These are phyloP conservation scores for Brasilioporus rufonigricans DNA, from an alignment of 768 basidiomycete genomes.

Conservation along the genomic window DNA sequence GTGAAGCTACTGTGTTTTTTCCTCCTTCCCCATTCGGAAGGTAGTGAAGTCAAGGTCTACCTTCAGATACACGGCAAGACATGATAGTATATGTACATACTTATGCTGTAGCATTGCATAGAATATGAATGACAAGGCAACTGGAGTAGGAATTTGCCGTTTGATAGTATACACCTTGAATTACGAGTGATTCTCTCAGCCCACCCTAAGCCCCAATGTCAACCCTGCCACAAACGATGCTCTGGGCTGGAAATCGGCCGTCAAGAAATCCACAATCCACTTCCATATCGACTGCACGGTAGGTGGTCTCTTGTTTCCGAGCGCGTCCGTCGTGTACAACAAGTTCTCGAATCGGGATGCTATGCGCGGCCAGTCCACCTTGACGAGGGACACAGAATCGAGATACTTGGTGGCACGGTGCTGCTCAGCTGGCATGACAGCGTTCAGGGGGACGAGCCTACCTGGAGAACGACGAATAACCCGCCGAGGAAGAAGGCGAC, in stretches of 20 bases:
- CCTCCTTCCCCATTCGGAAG: slow-evolving; percentile 26
- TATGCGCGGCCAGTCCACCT: slow-evolving; percentile 76
- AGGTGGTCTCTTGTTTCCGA: slow-evolving; percentile 56
- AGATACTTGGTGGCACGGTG: slow-evolving; percentile 62
- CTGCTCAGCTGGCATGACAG: slow-evolving; percentile 1
- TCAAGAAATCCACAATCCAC: slow-evolving; percentile 77
- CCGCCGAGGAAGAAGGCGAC: slow-evolving; percentile 88
- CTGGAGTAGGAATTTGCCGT: neutral
- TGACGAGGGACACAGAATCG: slow-evolving; percentile 65
- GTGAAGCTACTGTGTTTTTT: slow-evolving; percentile 13
- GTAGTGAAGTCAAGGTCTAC: too few species aligned
- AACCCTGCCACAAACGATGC: slow-evolving; percentile 88
- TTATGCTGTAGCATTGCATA: neutral
- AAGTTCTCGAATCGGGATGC: slow-evolving; percentile 66
- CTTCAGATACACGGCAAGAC: too few species aligned
- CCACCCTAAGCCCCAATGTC: slow-evolving; percentile 75
- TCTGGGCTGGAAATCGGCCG: slow-evolving; percentile 88
- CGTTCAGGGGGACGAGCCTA: slow-evolving; percentile 31
- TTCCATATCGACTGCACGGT: slow-evolving; percentile 63
- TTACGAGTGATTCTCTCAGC: slow-evolving; percentile 39
- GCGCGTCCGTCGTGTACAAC: slow-evolving; percentile 63
- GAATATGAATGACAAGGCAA: neutral
- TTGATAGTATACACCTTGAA: neutral
- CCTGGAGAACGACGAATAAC: slow-evolving; percentile 88
- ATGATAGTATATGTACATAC: too few species aligned